phyloP scores from a whole-genome alignment of 768 basidiomycete species.

The Boletus vinaceobasis region DNA sequence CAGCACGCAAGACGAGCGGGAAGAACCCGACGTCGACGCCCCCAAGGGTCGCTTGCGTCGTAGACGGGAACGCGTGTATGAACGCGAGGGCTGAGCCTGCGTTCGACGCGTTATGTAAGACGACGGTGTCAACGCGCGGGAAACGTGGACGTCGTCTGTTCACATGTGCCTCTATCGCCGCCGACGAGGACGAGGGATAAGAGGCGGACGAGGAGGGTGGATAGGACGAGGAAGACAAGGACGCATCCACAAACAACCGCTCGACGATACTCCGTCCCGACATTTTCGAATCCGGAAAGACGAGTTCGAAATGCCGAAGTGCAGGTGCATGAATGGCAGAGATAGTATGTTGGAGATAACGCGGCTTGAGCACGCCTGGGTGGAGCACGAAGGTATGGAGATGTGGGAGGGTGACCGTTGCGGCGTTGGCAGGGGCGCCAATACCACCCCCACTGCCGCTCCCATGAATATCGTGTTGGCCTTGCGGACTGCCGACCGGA shows the following conservation, averaged over 20 bases:
- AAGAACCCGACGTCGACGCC: constrained; percentile 27
- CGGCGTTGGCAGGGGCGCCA: neutral
- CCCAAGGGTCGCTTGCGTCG: constrained; percentile 20
- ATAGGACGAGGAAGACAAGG: neutral
- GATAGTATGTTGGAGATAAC: constrained; percentile 30
- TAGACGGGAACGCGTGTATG: constrained; percentile 26
- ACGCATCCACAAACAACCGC: constrained; percentile 20
- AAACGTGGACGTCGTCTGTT: constrained; percentile 21
- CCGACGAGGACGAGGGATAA: neutral
- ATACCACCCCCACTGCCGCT: neutral
- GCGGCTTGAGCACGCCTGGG: constrained; percentile 29
- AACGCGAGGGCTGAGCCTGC: constrained; percentile 22
- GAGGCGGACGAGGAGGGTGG: neutral
- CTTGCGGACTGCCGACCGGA: constrained; percentile 7
- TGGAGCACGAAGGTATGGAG: constrained; percentile 31
- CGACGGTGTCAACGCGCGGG: constrained; percentile 26
- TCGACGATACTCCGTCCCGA: constrained; percentile 27
- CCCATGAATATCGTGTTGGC: neutral
- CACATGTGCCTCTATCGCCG: neutral
- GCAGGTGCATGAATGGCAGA: constrained; percentile 27
- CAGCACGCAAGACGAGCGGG: constrained; percentile 13
- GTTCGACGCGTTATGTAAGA: constrained; percentile 26
- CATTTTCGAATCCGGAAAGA: constrained; percentile 30
- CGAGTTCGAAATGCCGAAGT: constrained; percentile 31
- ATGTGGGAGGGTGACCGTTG: constrained; percentile 20